Evolutionary conservation across 768 basidiomycete genomes (phyloP).

Genomic region (Leccinum fibrillosum): DNA sequence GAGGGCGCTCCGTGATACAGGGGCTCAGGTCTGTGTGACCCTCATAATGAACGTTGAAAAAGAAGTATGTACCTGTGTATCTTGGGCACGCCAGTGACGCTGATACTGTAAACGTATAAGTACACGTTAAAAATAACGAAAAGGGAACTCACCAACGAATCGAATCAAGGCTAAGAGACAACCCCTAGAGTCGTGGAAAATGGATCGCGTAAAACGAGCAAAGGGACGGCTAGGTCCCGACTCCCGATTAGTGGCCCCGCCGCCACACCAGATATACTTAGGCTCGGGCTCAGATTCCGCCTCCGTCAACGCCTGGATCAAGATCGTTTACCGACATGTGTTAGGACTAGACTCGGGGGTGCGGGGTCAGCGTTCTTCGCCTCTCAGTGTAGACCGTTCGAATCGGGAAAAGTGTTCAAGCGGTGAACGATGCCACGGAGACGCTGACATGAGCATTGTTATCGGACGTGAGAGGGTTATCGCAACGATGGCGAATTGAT

Average conservation of each 20-base stretch:
- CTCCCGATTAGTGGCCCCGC: neutral
- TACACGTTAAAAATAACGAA: neutral
- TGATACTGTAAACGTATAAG: neutral
- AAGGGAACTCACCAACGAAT: neutral
- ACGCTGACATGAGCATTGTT: neutral
- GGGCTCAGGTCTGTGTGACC: neutral
- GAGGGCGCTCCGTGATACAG: neutral
- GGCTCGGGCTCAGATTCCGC: neutral
- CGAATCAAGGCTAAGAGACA: neutral
- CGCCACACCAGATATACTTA: neutral
- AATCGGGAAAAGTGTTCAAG: neutral
- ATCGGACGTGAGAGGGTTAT: neutral
- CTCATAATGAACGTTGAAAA: neutral
- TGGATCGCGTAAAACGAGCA: neutral
- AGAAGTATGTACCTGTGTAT: neutral
- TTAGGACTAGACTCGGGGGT: neutral
- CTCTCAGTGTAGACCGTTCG: neutral
- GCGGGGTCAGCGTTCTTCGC: neutral
- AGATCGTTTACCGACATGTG: neutral
- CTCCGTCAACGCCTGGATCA: neutral
- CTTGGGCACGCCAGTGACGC: neutral
- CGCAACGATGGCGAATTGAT: neutral
- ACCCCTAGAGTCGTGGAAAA: neutral
- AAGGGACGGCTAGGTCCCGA: neutral
- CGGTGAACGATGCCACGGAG: neutral